Base-by-base conservation (phyloP, 495 filamentous ascomycete genomes). In the Hypoxylon intermedium region DNA sequence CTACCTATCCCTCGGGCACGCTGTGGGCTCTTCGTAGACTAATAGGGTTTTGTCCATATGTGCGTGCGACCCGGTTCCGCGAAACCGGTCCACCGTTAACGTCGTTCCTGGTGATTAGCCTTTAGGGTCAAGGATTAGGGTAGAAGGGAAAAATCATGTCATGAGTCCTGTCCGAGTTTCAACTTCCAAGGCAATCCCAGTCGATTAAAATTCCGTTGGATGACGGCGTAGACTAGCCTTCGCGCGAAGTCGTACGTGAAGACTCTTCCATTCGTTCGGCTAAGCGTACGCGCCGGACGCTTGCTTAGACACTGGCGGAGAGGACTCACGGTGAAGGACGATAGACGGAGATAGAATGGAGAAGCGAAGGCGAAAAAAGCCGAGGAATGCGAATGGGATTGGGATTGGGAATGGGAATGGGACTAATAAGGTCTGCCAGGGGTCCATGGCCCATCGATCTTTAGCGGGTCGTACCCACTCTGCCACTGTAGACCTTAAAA, bases 401-500 rank as follows among this genome's bases (percentile, higher is more conserved):
- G 24, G 24, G 24, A n/a, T n/a, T n/a, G n/a, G 47, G 47, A 52
- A n/a, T n/a, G n/a, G n/a, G n/a, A n/a, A n/a, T n/a, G n/a, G n/a
- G 28, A 49, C 31, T 38, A 50, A 49, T 49, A 49, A 24, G 30
- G 16, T 23, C 18, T 36, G 6, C 15, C 37, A 31, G 18, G 45
- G 44, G 15, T 19, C 43, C 28, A 49, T 37, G 55, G 44, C 45
- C 55, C 40, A 49, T 51, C 59, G 55, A 56, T 57, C 62, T 65
- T 65, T 65, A 60, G 62, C 62, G 62, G 56, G 52, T 57, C 62
- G 5, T 53, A 57, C 11, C 51, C 56, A 65, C 62, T 53, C 26
- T 5, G 26, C 5, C 26, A 34, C 61, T 53, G 26, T 47, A 60
- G 41, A 47, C 56, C 40, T 46, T 59, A 65, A 65, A 52, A 13